These are phyloP conservation scores for Cladosporium sp. DNA, from an alignment of 2,329 filamentous ascomycete genomes.

Conservation along the genomic window DNA sequence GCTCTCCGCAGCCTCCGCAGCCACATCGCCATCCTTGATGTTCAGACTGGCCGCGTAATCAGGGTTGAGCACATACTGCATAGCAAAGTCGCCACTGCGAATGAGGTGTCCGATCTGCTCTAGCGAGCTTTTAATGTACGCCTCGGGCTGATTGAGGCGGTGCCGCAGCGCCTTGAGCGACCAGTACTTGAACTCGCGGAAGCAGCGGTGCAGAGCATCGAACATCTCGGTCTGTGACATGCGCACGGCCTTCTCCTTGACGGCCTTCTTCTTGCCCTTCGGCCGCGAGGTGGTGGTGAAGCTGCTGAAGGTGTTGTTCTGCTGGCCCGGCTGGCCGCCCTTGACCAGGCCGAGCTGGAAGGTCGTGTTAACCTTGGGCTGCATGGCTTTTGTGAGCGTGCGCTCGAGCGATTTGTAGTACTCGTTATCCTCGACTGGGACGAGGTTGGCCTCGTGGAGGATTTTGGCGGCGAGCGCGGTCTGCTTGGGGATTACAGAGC, in stretches of 20 bases:
- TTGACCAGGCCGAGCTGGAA: slow-evolving; percentile 5
- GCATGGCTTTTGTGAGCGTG: slow-evolving; percentile 10
- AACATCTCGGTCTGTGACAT: slow-evolving; percentile 83
- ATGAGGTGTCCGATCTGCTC: slow-evolving; percentile 77
- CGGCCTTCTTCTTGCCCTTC: slow-evolving; percentile 39
- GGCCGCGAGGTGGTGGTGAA: slow-evolving; percentile 31
- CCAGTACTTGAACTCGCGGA: slow-evolving; percentile 86
- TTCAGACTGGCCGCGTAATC: slow-evolving; percentile 56
- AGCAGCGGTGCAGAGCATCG: slow-evolving; percentile 76
- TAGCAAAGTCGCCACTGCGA: slow-evolving; percentile 76
- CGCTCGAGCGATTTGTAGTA: slow-evolving; percentile 40
- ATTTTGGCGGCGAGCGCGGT: slow-evolving; percentile 69
- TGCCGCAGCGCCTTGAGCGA: slow-evolving; percentile 80
- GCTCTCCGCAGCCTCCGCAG: slow-evolving; percentile 28
- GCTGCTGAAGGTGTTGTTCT: slow-evolving; percentile 21
- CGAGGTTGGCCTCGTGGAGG: slow-evolving; percentile 69
- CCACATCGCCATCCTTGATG: slow-evolving; percentile 40
- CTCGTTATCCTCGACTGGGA: slow-evolving; percentile 62
- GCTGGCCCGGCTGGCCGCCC: slow-evolving; percentile 1
- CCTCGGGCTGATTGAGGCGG: slow-evolving; percentile 76
- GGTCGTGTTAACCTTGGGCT: slow-evolving; percentile 34
- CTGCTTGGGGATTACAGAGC: slow-evolving; percentile 54
- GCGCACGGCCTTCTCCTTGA: slow-evolving; percentile 74
- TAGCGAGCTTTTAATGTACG: slow-evolving; percentile 80
- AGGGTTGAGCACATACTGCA: slow-evolving; percentile 73